Evolutionary conservation across 768 basidiomycete genomes (phyloP), one percentile per base, ranked within the genome.

Genomic region (Auriscalpium microsporum): DNA sequence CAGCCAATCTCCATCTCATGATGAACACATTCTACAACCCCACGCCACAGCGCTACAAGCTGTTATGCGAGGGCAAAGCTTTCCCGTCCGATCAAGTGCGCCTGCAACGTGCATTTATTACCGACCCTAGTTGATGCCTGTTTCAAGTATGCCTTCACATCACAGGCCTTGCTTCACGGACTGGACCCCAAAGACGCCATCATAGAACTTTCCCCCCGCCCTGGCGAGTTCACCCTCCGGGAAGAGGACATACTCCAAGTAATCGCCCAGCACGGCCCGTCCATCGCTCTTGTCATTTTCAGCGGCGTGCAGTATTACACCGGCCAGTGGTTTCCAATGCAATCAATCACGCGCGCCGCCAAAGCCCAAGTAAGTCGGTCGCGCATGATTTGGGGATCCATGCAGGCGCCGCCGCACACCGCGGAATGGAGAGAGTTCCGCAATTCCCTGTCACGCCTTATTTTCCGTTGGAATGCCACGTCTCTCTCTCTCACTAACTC

Each of bases 301-400:
- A 86, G 88, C 54, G 92, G 95, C 2, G 84, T 98, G 36, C 95
- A 98, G 70, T 99, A 94, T 73, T 99, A 97, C 73, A 95, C 93
- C 21, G 96, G 94, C 13, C 94, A 99, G 69, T 83, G 76, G 71
- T 98, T 99, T 73, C 87, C 92, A 52, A 92, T 98, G 73, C 65
- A 86, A 65, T 72, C 74, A 23, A 86, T 99, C 66, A 93, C 95
- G 14, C 78, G 76, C 57, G 90, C 88, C 54, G 89, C 90, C 34
- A 85, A 94, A 66, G 83, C 81, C 58, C 82, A 91, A 78, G 93
- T 91, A 67, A 35, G 69, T 60, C 35, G 13, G 35, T 16, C 10
- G 21, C 37, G 16, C 13, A 11, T 13, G 46, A 2, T 48, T 48
- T 28, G 17, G 21, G 21, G 21, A 21, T 48, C 21, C 21, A n/a